phyloP scores from a whole-genome alignment of 1,284 basidiomycete species.

The Pyrrhoderma noxium region DNA sequence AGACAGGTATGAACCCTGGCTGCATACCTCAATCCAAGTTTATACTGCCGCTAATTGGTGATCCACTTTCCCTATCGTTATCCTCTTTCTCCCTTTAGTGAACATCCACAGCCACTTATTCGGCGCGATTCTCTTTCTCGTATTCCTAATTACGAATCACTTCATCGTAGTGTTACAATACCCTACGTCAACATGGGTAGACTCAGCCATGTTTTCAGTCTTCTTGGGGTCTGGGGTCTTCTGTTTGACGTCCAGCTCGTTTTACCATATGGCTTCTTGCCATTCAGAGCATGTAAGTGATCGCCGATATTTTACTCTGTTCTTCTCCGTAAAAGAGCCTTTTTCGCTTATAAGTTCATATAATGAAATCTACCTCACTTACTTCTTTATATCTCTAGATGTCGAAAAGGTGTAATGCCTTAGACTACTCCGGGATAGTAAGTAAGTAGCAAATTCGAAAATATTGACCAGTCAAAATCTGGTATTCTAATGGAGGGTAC shows the following conservation, averaged over 20 bases:
- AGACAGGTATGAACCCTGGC: conserved; percentile 48
- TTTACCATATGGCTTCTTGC: conserved; percentile 72
- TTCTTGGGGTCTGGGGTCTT: conserved; percentile 71
- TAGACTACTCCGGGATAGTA: conserved; percentile 69
- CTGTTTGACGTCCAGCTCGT: conserved; percentile 70
- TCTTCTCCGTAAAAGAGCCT: too few relatives aligned
- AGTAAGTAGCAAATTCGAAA: too few relatives aligned
- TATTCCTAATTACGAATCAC: conserved; percentile 48
- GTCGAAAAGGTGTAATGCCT: conserved; percentile 45
- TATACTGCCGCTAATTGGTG: background rate
- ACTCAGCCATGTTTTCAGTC: conserved; percentile 55
- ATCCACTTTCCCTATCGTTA: too few relatives aligned
- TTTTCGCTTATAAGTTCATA: too few relatives aligned
- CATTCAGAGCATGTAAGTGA: conserved; percentile 58
- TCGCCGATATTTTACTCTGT: too few relatives aligned
- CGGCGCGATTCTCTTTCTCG: conserved; percentile 62
- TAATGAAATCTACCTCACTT: too few relatives aligned
- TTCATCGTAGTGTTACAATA: conserved; percentile 43
- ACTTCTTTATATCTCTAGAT: conserved; percentile 30
- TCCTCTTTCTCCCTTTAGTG: conserved; percentile 50
- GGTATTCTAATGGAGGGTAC: background rate
- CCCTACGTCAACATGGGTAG: conserved; percentile 49
- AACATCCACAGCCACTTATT: conserved; percentile 87
- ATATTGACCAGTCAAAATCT: conserved; percentile 8
- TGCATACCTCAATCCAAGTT: background rate